Conservation (phyloP, 2,329 filamentous ascomycete species). For the Pseudogymnoascus sp. region DNA sequence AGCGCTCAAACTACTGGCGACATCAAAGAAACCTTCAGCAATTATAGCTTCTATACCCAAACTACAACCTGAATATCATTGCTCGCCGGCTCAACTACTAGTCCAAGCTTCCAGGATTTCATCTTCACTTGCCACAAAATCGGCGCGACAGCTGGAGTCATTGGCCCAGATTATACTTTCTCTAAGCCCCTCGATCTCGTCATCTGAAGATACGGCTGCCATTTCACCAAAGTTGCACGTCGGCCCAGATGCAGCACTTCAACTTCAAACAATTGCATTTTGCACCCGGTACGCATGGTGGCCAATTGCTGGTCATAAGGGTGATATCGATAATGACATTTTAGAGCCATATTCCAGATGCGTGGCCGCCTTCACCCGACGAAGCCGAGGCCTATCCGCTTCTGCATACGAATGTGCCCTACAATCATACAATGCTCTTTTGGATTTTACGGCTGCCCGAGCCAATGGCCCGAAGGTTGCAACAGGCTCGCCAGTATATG, state of each 20-base stretch:
- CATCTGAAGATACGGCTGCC: slow-evolving; percentile 50
- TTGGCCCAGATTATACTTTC: slow-evolving; percentile 57
- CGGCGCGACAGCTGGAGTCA: slow-evolving; percentile 56
- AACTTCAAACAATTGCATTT: slow-evolving; percentile 56
- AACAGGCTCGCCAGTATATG: slow-evolving; percentile 15
- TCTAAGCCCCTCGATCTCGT: slow-evolving; percentile 58
- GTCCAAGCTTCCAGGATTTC: slow-evolving; percentile 28
- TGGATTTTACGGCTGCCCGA: background rate
- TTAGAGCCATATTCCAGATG: slow-evolving; percentile 57
- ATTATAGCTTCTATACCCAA: slow-evolving; percentile 50
- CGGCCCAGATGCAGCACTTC: slow-evolving; percentile 48
- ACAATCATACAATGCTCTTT: slow-evolving; percentile 16
- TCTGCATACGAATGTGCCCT: slow-evolving; percentile 19
- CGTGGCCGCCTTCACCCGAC: slow-evolving; percentile 50
- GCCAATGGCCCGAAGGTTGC: slow-evolving; percentile 8
- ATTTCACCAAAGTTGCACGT: slow-evolving; percentile 45
- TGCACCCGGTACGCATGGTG: slow-evolving; percentile 56
- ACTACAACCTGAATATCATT: slow-evolving; percentile 42
- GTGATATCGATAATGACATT: slow-evolving; percentile 54
- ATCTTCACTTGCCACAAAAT: slow-evolving; percentile 44
- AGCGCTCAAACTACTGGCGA: slow-evolving; percentile 53
- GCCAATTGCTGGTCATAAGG: slow-evolving; percentile 50
- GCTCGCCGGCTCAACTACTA: slow-evolving; percentile 52
- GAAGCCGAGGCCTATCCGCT: slow-evolving; percentile 26
- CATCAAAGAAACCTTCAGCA: slow-evolving; percentile 48